Evolutionary conservation across 441 rosid genomes (phyloP).

Genomic region (Erodium texanum): DNA sequence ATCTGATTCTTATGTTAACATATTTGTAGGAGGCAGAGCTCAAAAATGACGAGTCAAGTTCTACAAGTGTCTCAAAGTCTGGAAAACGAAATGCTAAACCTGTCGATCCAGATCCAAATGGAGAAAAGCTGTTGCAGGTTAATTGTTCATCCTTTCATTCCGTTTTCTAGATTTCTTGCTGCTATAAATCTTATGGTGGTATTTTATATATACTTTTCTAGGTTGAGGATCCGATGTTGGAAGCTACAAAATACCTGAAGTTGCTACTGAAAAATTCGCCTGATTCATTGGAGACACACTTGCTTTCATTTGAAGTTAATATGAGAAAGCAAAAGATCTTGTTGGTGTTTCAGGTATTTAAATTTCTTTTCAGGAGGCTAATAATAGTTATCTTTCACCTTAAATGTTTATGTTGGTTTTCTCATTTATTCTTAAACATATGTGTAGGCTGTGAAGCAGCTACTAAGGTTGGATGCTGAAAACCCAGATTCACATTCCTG

Average conservation of each 20-base stretch:
- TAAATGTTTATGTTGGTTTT: neutral
- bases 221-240: constrained; percentile 88
- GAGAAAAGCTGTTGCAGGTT: constrained; percentile 92
- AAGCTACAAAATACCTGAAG: constrained; percentile 92
- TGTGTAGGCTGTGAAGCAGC: constrained; percentile 77
- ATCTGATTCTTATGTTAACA: constrained; percentile 6
- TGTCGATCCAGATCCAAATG: constrained; percentile 94
- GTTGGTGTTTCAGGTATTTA: constrained; percentile 83
- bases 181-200: neutral
- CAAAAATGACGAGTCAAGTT: constrained; percentile 74
- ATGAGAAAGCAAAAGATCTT: constrained; percentile 89
- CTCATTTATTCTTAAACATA: constrained; percentile 4
- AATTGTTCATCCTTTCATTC: constrained; percentile 16
- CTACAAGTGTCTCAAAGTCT: constrained; percentile 62
- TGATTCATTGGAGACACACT: constrained; percentile 80
- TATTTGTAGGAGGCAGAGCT: constrained; percentile 81
- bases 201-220: constrained; percentile 17
- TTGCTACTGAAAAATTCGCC: constrained; percentile 88
- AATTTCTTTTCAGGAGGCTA: neutral
- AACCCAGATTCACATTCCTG: constrained; percentile 87
- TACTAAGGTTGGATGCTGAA: constrained; percentile 82
- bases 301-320: constrained; percentile 94
- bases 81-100: constrained; percentile 89
- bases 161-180: constrained; percentile 8
- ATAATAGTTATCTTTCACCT: neutral